phyloP scores from a whole-genome alignment of 2,329 filamentous ascomycete genomes.

The Clonostachys chloroleuca region DNA sequence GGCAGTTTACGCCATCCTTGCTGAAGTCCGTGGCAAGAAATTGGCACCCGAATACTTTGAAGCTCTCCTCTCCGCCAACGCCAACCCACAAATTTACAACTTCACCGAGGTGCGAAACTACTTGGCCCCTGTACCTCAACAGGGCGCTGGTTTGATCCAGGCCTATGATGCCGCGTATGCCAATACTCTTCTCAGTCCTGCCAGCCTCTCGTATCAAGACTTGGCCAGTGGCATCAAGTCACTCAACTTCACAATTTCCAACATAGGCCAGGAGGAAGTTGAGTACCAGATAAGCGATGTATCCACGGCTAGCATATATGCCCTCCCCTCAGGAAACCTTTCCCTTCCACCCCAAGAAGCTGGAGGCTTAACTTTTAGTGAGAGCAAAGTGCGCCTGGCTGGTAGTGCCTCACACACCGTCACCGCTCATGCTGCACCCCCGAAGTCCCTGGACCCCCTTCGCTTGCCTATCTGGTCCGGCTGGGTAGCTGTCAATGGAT shows the following conservation, averaged over 20 bases:
- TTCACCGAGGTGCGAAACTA: slow-evolving; percentile 24
- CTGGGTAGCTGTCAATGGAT: slow-evolving; percentile 31
- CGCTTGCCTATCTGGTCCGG: slow-evolving; percentile 36
- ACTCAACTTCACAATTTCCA: slow-evolving; percentile 50
- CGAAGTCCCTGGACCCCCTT: slow-evolving; percentile 13
- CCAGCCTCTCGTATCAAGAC: slow-evolving; percentile 61
- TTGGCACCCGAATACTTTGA: slow-evolving; percentile 43
- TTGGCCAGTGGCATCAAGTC: slow-evolving; percentile 47
- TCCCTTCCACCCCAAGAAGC: neutral
- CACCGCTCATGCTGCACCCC: slow-evolving; percentile 32
- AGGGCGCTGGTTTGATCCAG: slow-evolving; percentile 56
- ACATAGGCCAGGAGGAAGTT: slow-evolving; percentile 40
- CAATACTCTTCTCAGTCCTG: slow-evolving; percentile 47
- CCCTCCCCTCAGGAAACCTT: slow-evolving; percentile 15
- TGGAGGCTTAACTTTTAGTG: slow-evolving; percentile 36
- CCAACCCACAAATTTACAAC: slow-evolving; percentile 44
- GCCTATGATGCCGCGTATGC: slow-evolving; percentile 54
- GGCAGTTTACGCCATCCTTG: slow-evolving; percentile 30
- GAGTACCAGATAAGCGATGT: slow-evolving; percentile 48
- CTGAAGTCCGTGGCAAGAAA: slow-evolving; percentile 22
- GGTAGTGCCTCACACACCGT: slow-evolving; percentile 36
- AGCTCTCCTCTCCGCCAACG: slow-evolving; percentile 42
- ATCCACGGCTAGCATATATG: slow-evolving; percentile 49
- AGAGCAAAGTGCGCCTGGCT: slow-evolving; percentile 34
- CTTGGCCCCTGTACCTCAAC: slow-evolving; percentile 53